phyloP scores from a whole-genome alignment of 163 green algal genomes.

The Prototheca cutis region DNA sequence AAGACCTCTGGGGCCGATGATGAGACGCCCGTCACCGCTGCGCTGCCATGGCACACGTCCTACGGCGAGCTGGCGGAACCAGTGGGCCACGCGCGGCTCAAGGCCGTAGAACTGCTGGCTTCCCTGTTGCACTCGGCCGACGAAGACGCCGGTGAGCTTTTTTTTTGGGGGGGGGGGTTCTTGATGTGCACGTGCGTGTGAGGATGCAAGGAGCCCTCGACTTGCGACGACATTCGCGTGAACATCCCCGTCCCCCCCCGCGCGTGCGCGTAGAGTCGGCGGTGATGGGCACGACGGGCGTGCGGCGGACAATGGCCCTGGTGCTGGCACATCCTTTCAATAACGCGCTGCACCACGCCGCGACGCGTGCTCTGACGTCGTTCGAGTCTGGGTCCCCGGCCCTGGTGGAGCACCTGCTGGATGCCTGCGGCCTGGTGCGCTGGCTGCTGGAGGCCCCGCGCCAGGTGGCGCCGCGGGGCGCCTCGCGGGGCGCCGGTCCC shows the following conservation, averaged over 20 bases:
- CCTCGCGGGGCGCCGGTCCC: slow-evolving; percentile 4
- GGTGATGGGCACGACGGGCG: slow-evolving; percentile 37
- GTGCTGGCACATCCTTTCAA: slow-evolving; percentile 89
- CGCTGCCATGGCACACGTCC: slow-evolving; percentile 43
- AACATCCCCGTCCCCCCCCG: not conserved
- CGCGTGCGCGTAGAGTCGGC: slow-evolving; percentile 10
- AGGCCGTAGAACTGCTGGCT: slow-evolving; percentile 71
- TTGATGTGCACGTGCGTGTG: not conserved
- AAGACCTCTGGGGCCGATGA: not conserved
- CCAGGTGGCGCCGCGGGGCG: slow-evolving; percentile 24
- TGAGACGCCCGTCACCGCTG: not conserved
- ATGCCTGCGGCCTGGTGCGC: slow-evolving; percentile 50
- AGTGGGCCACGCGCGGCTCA: slow-evolving; percentile 59
- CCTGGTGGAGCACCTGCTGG: slow-evolving; percentile 59
- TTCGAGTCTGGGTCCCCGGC: slow-evolving; percentile 32
- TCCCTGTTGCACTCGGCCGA: slow-evolving; percentile 64
- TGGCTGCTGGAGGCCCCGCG: slow-evolving; percentile 56
- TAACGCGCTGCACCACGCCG: slow-evolving; percentile 83
- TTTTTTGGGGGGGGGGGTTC: not conserved
- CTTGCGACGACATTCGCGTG: not conserved
- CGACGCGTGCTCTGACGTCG: slow-evolving; percentile 51
- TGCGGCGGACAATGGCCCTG: slow-evolving; percentile 53
- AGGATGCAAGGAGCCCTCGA: not conserved
- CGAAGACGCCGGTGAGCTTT: slow-evolving; percentile 29
- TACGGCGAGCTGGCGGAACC: slow-evolving; percentile 63